Evolutionary conservation across 352 stramenopile genomes (phyloP), one percentile per base, ranked within the genome.

Genomic region (Phytophthora foliorum): DNA sequence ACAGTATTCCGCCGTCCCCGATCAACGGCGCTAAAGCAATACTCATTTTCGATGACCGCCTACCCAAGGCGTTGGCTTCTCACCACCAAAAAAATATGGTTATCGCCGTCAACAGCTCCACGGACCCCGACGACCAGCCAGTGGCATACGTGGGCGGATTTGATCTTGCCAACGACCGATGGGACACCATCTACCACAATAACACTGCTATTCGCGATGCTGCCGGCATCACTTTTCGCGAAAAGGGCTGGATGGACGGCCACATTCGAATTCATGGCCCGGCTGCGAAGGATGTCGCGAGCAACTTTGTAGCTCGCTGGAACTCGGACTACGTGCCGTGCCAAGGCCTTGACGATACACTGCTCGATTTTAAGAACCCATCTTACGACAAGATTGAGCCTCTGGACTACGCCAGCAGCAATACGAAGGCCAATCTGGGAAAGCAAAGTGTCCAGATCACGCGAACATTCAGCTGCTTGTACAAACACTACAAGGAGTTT

Each of bases 51-150:
- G 81, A 90, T 54, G 77, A 85, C 59, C 75, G 81, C 1, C 36
- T 89, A 8, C 63, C 69, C 9, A 62, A 69, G 25, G n/a, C 56
- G 11, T 57, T 62, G 16, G 62, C 72, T 1, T 74, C 79, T 6
- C 72, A 90, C 62, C 81, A 90, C 42, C 79, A 88, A 34, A 90
- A 90, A 58, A 76, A 69, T 16, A 50, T 88, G 27, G 62, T 78
- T 1, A 69, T 81, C 14, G 65, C 72, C 5, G 29, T 19, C 3
- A 57, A 57, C 11, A 53, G 27, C 10, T 56, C 51, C 0, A 27
- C 42, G 5, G 55, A 72, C 16, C 25, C 45, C 7, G 11, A 63
- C 5, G 61, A 69, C 8, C 52, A 68, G 3, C 53, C 69, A 27
- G 59, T 78, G 4, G 81, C 82, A 11, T 89, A 78, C 55, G 69